phyloP scores from a whole-genome alignment of 306 rosid species.

The Lagenaria siceraria region DNA sequence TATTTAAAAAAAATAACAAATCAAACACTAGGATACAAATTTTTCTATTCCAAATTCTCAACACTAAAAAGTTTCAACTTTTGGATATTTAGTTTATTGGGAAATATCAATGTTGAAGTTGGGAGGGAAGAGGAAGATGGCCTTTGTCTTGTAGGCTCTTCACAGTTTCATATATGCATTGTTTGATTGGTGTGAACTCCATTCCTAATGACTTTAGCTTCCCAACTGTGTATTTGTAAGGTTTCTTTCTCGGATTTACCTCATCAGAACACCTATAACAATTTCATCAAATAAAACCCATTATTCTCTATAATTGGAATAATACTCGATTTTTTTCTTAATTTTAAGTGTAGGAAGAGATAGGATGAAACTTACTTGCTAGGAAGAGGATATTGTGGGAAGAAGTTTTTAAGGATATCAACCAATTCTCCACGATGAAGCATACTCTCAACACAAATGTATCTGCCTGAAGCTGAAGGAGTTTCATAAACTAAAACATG shows the following conservation, averaged over 20 bases:
- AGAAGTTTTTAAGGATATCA: constrained; percentile 55
- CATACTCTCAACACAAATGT: constrained; percentile 53
- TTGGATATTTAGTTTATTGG: no score
- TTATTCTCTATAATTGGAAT: no score
- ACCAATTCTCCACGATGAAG: constrained; percentile 78
- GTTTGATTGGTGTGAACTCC: constrained; percentile 56
- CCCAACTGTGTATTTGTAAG: constrained; percentile 55
- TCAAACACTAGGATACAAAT: no score
- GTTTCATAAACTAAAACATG: constrained; percentile 61
- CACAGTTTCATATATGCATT: constrained; percentile 64
- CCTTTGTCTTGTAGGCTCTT: constrained; percentile 79
- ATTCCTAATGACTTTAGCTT: constrained; percentile 59
- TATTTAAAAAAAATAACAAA: no score
- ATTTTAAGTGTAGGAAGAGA: no score
- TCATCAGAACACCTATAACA: constrained; percentile 58
- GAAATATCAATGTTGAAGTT: not conserved
- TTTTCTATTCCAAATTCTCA: no score
- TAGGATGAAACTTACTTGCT: constrained; percentile 52
- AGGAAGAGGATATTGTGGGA: constrained; percentile 73
- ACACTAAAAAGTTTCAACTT: no score
- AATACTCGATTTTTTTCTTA: no score
- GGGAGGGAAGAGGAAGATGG: constrained; percentile 36
- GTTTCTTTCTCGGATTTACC: constrained; percentile 52
- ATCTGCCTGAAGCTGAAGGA: constrained; percentile 58
- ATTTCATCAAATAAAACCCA: no score